Conservation (phyloP, 768 basidiomycete genomes). For the Psilocybe sp. region DNA sequence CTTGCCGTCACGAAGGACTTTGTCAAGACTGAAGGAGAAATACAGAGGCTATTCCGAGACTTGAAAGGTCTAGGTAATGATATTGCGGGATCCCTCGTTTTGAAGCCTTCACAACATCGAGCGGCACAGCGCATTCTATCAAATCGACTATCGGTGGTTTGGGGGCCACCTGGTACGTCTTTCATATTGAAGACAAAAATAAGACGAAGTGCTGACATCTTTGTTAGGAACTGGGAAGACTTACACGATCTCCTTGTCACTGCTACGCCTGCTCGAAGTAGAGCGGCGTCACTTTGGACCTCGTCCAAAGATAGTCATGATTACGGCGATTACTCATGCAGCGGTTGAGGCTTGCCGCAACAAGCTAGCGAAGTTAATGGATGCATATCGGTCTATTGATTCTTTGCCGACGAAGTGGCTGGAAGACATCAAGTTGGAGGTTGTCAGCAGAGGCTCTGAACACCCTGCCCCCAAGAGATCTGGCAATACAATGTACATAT, state of each 20-base stretch:
- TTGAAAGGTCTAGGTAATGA: conserved; percentile 31
- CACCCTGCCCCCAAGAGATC: conserved; percentile 33
- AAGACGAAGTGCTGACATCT: neutral
- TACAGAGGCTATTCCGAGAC: conserved; percentile 40
- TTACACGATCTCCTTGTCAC: conserved; percentile 45
- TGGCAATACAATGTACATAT: conserved; percentile 30
- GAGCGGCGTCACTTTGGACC: conserved; percentile 28
- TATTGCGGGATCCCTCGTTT: conserved; percentile 34
- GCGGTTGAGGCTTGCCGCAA: conserved; percentile 47
- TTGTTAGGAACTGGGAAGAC: conserved; percentile 49
- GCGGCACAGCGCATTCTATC: conserved; percentile 42
- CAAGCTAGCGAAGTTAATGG: conserved; percentile 36
- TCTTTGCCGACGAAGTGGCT: conserved; percentile 39
- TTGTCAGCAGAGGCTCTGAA: conserved; percentile 37
- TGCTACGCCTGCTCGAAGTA: conserved; percentile 43
- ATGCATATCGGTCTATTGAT: conserved; percentile 33
- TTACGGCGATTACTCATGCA: conserved; percentile 52
- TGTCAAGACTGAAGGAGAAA: conserved; percentile 30
- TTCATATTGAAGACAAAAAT: neutral
- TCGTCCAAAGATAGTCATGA: conserved; percentile 36
- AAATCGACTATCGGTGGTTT: conserved; percentile 43
- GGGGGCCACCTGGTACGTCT: conserved; percentile 46
- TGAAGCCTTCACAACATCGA: conserved; percentile 45
- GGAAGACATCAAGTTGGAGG: conserved; percentile 37
- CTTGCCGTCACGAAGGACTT: conserved; percentile 24